Conservation (phyloP, 371 early-diverging fungal species). For the Circinella umbellata region DNA sequence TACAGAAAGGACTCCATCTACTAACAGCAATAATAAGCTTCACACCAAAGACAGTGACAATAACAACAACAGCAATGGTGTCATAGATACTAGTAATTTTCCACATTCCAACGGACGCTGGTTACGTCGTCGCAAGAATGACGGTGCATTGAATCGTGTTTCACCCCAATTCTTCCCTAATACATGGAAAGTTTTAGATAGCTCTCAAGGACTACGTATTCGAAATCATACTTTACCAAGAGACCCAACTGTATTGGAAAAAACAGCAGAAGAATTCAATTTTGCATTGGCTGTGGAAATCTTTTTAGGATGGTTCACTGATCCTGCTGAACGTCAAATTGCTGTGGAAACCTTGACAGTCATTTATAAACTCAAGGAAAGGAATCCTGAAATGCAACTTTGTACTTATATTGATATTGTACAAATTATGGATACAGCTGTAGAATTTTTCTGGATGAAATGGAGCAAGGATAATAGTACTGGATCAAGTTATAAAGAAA, state of each 20-base stretch:
- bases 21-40: neutral
- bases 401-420: constrained; percentile 64
- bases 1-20: no score
- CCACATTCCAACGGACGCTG: constrained; percentile 75
- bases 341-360: constrained; percentile 76
- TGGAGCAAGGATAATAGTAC: constrained; percentile 54
- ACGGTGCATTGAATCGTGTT: constrained; percentile 86
- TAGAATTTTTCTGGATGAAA: constrained; percentile 69
- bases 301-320: constrained; percentile 69
- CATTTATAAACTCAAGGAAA: constrained; percentile 63
- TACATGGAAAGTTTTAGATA: constrained; percentile 75
- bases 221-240: constrained; percentile 64
- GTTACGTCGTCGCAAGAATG: constrained; percentile 80
- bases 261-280: constrained; percentile 85
- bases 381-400: constrained; percentile 63
- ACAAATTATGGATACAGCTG: constrained; percentile 67
- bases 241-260: constrained; percentile 86
- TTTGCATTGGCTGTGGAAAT: constrained; percentile 80
- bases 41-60: neutral
- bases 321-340: constrained; percentile 88
- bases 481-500: constrained; percentile 50
- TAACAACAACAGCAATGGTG: constrained; percentile 17
- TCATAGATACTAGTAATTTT: constrained; percentile 38
- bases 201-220: constrained; percentile 62
- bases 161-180: constrained; percentile 81